These are phyloP conservation scores for Porpolomopsis calyptriformis DNA, from an alignment of 768 basidiomycete species.

Conservation along the genomic window DNA sequence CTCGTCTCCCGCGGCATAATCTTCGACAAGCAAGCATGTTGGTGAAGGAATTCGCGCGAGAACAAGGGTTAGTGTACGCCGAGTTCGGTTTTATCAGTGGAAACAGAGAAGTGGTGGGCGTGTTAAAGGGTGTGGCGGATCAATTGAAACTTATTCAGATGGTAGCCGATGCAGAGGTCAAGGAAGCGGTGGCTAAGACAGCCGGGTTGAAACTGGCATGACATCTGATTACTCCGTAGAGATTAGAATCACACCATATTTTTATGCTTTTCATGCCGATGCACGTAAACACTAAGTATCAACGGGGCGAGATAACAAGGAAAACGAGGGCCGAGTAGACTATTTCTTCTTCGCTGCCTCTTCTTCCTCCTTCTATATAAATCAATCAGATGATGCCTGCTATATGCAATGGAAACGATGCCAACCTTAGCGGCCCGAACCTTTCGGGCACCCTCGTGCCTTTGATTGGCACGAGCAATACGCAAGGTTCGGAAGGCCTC, in stretches of 20 bases:
- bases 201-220: constrained; percentile 14
- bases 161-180: constrained; percentile 70
- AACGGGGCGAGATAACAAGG: neutral
- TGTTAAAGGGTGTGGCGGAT: constrained; percentile 74
- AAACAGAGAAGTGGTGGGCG: constrained; percentile 74
- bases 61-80: constrained; percentile 76
- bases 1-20: constrained; percentile 89
- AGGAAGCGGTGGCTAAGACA: constrained; percentile 48
- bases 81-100: constrained; percentile 84
- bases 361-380: constrained; percentile 73
- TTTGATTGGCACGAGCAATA: constrained; percentile 64
- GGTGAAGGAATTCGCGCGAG: constrained; percentile 80
- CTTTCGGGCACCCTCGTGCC: constrained; percentile 85
- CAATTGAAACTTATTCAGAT: constrained; percentile 74
- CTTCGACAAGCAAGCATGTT: constrained; percentile 69
- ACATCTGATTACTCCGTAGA: too few relatives aligned
- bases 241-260: too few relatives aligned
- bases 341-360: constrained; percentile 89
- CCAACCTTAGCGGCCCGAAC: constrained; percentile 72
- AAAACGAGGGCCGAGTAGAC: constrained; percentile 17
- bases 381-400: constrained; percentile 11
- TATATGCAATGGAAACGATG: neutral
- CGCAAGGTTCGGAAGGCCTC: constrained; percentile 86
- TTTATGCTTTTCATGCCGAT: too few relatives aligned
- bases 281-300: too few relatives aligned